Evolutionary conservation across 192 early-diverging fungal species (phyloP).

Genomic region (Coemansia sp.): DNA sequence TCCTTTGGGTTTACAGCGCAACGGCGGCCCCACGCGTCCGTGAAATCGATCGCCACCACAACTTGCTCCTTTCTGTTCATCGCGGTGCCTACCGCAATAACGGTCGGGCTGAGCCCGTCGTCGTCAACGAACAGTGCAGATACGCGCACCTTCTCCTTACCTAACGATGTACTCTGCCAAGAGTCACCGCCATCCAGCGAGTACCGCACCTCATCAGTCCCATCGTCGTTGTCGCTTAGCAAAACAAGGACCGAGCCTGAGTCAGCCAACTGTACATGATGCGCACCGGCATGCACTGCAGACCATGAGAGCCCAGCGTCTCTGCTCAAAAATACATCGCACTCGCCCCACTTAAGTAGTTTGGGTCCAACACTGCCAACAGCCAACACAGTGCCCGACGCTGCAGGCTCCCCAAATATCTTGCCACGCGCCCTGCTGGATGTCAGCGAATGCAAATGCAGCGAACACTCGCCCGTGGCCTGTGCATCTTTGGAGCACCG

Average conservation of each 20-base stretch:
- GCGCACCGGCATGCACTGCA: slow-evolving; percentile 64
- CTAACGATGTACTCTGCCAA: slow-evolving; percentile 61
- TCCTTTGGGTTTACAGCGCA: slow-evolving; percentile 66
- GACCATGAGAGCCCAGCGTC: slow-evolving; percentile 84
- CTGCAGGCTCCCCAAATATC: slow-evolving; percentile 69
- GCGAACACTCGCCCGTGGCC: slow-evolving; percentile 63
- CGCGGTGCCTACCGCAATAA: slow-evolving; percentile 62
- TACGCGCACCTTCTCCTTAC: slow-evolving; percentile 55
- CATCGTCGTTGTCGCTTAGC: slow-evolving; percentile 58
- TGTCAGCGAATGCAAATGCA: slow-evolving; percentile 88
- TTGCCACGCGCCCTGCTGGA: slow-evolving; percentile 63
- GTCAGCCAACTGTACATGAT: slow-evolving; percentile 85
- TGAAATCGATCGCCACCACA: slow-evolving; percentile 75
- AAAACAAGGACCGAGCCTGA: slow-evolving; percentile 76
- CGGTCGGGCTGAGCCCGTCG: slow-evolving; percentile 70
- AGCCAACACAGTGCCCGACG: slow-evolving; percentile 86
- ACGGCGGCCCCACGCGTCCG: slow-evolving; percentile 57
- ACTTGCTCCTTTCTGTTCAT: slow-evolving; percentile 31
- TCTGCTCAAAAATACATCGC: slow-evolving; percentile 83
- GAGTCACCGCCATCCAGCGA: slow-evolving; percentile 75
- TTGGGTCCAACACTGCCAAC: slow-evolving; percentile 83
- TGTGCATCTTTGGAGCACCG: slow-evolving; percentile 55
- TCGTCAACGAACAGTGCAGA: slow-evolving; percentile 76
- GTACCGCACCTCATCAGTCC: slow-evolving; percentile 63
- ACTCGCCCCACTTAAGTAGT: slow-evolving; percentile 68